Percentiles rank a stretch among this genome's conserved stretches.
phyloP scores from a whole-genome alignment of 2,329 filamentous ascomycete genomes.

The Colletotrichum tabaci region DNA sequence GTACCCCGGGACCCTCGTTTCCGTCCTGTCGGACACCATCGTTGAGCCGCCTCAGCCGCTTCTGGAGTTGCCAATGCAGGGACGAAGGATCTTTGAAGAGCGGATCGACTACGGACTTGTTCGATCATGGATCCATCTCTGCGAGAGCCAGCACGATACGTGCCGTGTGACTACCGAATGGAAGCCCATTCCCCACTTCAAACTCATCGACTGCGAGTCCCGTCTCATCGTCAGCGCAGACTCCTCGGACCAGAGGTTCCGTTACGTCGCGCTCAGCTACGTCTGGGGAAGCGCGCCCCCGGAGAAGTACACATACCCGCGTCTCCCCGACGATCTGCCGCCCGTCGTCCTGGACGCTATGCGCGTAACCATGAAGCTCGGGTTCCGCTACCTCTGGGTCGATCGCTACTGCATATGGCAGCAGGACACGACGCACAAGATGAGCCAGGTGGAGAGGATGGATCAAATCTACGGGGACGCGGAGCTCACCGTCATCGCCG shows the following conservation, averaged over 20 bases:
- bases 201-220: slow-evolving; percentile 22
- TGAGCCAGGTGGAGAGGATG: slow-evolving; percentile 56
- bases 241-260: background rate
- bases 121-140: slow-evolving; percentile 15
- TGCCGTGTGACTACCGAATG: background rate
- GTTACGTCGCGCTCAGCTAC: slow-evolving; percentile 54
- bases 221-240: slow-evolving; percentile 19
- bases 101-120: slow-evolving; percentile 6
- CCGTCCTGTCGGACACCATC: background rate
- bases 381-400: slow-evolving; percentile 57
- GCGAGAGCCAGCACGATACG: background rate
- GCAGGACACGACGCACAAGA: slow-evolving; percentile 49
- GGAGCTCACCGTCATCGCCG: slow-evolving; percentile 56
- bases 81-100: background rate
- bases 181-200: background rate
- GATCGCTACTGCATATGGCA: slow-evolving; percentile 54
- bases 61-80: background rate
- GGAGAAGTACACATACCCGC: slow-evolving; percentile 15
- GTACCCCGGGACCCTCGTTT: background rate
- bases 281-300: slow-evolving; percentile 48
- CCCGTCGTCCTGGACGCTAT: slow-evolving; percentile 46
- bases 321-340: slow-evolving; percentile 13
- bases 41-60: background rate
- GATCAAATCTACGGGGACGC: slow-evolving; percentile 50
- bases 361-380: slow-evolving; percentile 51